Evolutionary conservation across 352 stramenopile species (phyloP), one percentile per base, ranked within the genome.

Genomic region (Globisporangium cederbergense): DNA sequence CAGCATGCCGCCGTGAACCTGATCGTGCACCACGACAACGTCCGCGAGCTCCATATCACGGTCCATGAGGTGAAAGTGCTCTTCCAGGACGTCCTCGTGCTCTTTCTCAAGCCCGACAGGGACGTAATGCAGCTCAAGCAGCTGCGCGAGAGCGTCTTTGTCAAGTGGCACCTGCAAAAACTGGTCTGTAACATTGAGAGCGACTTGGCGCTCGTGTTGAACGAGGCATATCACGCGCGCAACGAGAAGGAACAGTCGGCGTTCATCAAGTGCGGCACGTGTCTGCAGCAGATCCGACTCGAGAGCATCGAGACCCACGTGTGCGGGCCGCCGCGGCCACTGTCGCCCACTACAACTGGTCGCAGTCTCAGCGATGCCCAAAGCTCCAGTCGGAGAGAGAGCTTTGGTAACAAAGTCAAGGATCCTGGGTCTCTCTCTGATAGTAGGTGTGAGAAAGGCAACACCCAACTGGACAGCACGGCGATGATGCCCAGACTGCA

Each of bases 261-360:
- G 47, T 71, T 72, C 40, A 79, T 90, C 53, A 79, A 73, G n/a
- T 89, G 81, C 25, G 79, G 78, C 18, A 82, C 74, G 32, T 90
- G 81, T 46, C 67, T 78, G 28, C 75, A 86, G 51, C 76, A 84
- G 46, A 88, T 89, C 38, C 74, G 60, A 18, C 71, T 90, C 16
- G 79, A 87, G 10, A 71, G 70, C 40, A 89, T 90, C 22, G 75
- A 79, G 42, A 61, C 70, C 22, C 81, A 90, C 50, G 70, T 87
- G 14, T 90, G 79, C 28, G 60, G 49, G 20, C 10, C 42, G 14
- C 66, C 68, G 20, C 16, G 32, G 14, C 69, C 68, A 10, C 28
- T 51, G 8, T 65, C 72, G 2, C 72, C 68, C 10, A 68, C 32
- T 40, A 40, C 58, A 46, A 58, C 20, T 13, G 46, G 20, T 11